These are phyloP conservation scores for Alternaria viburni DNA, from an alignment of 2,329 filamentous ascomycete genomes.

Conservation along the genomic window DNA sequence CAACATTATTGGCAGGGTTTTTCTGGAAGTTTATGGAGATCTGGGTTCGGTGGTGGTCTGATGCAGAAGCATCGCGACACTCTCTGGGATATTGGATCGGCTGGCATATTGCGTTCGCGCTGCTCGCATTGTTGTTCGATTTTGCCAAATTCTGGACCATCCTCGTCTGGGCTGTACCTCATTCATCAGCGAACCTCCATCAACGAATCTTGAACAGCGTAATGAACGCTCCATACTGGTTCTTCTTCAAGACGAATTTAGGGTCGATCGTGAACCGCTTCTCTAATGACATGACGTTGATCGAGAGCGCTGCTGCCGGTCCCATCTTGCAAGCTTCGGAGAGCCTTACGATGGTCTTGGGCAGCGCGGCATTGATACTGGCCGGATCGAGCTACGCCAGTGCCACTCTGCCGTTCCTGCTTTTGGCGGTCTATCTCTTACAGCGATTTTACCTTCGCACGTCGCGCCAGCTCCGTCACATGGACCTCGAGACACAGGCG, in stretches of 20 bases:
- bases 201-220: neutral
- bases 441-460: constrained; percentile 53
- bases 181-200: neutral
- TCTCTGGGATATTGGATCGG: neutral
- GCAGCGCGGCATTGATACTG: neutral
- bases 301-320: neutral
- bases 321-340: neutral
- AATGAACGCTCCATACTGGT: neutral
- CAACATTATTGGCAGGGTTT: neutral
- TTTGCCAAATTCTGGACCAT: neutral
- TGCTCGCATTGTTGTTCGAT: neutral
- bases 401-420: neutral
- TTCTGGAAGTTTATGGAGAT: neutral
- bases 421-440: constrained; percentile 36
- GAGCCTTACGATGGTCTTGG: neutral
- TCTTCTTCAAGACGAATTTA: neutral
- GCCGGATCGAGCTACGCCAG: constrained; percentile 15
- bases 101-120: neutral
- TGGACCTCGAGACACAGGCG: constrained; percentile 58
- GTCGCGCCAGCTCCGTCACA: constrained; percentile 53
- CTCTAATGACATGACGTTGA: neutral
- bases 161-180: neutral
- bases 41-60: neutral
- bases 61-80: neutral
- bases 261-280: neutral